Base-by-base conservation (phyloP, 75 land plant genomes). In the Gnetum montanum region DNA sequence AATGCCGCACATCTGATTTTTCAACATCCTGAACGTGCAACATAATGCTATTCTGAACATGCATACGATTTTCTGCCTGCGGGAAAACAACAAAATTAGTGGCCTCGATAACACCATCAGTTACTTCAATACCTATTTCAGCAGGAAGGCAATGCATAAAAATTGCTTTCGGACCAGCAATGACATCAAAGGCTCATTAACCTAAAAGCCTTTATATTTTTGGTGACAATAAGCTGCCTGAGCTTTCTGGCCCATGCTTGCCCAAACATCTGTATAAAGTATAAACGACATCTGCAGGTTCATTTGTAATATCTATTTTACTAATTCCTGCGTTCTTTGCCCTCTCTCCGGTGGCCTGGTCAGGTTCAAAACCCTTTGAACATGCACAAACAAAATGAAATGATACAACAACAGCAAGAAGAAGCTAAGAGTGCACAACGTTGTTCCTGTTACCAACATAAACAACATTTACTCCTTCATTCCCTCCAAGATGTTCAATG, bases 131-230 rank as follows among this genome's bases (percentile, higher is more conserved):
- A 1, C 96, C 96, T 71, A 96, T 67, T 49, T 95, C 99, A 8
- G 99, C 99, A 28, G 99, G 99, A 53, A 95, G 67, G 46, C 99
- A 95, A n/a, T n/a, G n/a, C n/a, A 95, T 90, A 69, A 95, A 95
- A 34, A 61, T 86, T 31, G 88, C 96, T 41, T 95, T 56, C 7
- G 92, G 77, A n/a, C 97, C 97, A 13, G 97, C 16, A 78, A 24
- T 34, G 74, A 56, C 99, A 95, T 95, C 36, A 95, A 62, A 15
- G 70, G 64, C 63, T 95, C 91, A 62, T 95, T 66, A 53, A 95
- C 84, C 99, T 94, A 88, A 50, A 94, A 94, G 45, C 88, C 91
- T 81, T 83, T 70, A 67, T 90, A 94, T n/a, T 51, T 64, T 69
- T 81, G 66, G 24, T 71, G 62, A 41, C 99, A 82, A 61, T 70